A percentile compares a stretch with the other conserved stretches of the same genome.
phyloP scores from a whole-genome alignment of 176 grass and related monocot genomes.

The Urochloa ruziziensis region DNA sequence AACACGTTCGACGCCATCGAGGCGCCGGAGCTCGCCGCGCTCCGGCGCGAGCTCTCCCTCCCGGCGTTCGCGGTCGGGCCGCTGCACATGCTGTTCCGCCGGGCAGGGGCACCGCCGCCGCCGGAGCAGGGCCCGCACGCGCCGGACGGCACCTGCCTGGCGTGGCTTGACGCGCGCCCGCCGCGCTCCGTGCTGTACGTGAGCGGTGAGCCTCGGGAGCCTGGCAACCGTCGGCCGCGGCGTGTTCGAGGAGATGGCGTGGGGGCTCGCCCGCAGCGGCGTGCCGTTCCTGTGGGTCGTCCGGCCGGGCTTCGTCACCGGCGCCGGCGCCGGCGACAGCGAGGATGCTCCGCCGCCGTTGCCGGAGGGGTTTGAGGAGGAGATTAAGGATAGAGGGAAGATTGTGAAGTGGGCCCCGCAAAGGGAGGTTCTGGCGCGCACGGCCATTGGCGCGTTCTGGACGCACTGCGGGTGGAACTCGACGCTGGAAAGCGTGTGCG shows the following conservation, averaged over 20 bases:
- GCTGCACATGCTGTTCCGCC: not conserved
- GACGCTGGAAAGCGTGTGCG: constrained; percentile 12
- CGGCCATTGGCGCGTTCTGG: constrained; percentile 11
- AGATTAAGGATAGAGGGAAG: not conserved
- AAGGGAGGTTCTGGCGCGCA: constrained; percentile 30
- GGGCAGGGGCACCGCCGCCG: not conserved
- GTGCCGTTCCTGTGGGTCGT: constrained; percentile 44
- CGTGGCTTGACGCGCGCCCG: not conserved
- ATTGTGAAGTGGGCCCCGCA: constrained; percentile 40
- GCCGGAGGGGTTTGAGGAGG: not conserved
- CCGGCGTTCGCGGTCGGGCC: constrained; percentile 35
- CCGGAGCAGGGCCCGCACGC: not conserved
- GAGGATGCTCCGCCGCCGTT: not conserved
- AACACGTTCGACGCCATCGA: constrained; percentile 34
- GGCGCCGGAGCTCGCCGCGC: not conserved
- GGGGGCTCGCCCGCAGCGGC: not conserved
- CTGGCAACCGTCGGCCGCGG: not conserved
- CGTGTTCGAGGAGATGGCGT: not conserved
- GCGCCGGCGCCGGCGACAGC: not conserved
- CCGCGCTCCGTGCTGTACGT: not conserved
- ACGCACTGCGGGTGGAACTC: constrained; percentile 65
- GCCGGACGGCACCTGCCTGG: constrained; percentile 9
- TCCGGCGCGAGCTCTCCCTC: not conserved
- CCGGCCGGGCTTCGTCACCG: constrained; percentile 3
- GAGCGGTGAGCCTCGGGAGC: constrained; percentile 24